Percentiles rank a stretch among this genome's conserved stretches.
These are phyloP conservation scores for Diaporthe capsici DNA, from an alignment of 2,329 filamentous ascomycete species.

Conservation along the genomic window DNA sequence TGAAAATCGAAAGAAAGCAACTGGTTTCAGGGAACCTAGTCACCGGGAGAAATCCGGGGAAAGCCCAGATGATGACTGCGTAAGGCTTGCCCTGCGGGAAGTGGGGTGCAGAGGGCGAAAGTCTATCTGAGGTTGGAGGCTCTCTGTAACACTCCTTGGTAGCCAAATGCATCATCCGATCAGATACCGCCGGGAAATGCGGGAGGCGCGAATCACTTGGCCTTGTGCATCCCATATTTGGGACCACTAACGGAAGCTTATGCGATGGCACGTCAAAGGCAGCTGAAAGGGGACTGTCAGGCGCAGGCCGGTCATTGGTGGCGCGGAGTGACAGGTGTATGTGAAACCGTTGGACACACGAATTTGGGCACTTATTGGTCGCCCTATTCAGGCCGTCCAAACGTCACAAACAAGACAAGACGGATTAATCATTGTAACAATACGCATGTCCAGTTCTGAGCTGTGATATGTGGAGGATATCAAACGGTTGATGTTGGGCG, in stretches of 20 bases:
- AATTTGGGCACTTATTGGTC: background rate
- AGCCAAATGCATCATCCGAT: background rate
- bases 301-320: background rate
- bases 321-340: background rate
- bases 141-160: background rate
- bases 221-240: conserved; percentile 3
- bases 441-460: too few relatives aligned
- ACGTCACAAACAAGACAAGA: background rate
- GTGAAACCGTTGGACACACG: background rate
- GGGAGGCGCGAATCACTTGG: conserved; percentile 1
- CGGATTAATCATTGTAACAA: background rate
- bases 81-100: background rate
- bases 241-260: conserved; percentile 9
- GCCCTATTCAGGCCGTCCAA: background rate
- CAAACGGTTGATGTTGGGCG: background rate
- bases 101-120: background rate
- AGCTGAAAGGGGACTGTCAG: background rate
- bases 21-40: background rate
- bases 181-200: background rate
- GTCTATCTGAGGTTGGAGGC: background rate
- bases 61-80: background rate
- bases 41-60: background rate
- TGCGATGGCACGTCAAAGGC: background rate
- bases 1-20: too few relatives aligned
- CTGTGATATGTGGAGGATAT: background rate